Evolutionary conservation across 495 filamentous ascomycete species (phyloP).

Genomic region (Jackrogersella minutella): DNA sequence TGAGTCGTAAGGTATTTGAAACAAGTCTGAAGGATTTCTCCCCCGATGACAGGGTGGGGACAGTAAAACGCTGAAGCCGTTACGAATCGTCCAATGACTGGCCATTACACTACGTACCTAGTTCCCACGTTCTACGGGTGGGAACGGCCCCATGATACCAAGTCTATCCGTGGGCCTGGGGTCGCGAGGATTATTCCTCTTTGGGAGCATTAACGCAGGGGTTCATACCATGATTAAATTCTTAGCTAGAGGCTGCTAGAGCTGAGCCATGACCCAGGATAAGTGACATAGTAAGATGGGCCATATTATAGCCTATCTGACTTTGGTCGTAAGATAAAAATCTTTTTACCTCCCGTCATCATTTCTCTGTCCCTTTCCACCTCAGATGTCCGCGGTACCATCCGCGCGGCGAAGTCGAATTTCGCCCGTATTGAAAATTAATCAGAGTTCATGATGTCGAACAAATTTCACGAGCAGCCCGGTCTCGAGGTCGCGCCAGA

Average conservation of each 20-base stretch:
- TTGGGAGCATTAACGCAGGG: conserved; percentile 16
- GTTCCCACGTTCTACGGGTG: conserved; percentile 11
- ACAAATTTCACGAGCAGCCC: conserved; percentile 1
- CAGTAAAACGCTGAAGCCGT: not conserved
- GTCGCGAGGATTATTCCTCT: not conserved
- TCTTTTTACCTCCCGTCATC: not conserved
- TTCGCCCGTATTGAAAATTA: conserved; percentile 5
- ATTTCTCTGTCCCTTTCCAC: not conserved
- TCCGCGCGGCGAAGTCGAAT: conserved; percentile 8
- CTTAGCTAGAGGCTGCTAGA: not conserved
- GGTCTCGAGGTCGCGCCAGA: conserved; percentile 33
- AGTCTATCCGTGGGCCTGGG: not conserved
- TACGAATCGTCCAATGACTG: conserved; percentile 18
- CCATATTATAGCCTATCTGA: conserved; percentile 15
- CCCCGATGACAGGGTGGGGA: conserved; percentile 4
- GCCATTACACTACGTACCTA: too few relatives aligned
- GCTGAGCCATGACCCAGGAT: not conserved
- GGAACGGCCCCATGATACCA: conserved; percentile 6
- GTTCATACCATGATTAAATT: not conserved
- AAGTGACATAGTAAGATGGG: conserved; percentile 1
- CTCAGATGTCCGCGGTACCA: conserved; percentile 10
- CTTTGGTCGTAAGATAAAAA: not conserved
- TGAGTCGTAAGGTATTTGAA: conserved; percentile 15
- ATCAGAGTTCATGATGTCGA: conserved; percentile 9
- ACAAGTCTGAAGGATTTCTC: conserved; percentile 21